Conservation (phyloP, 352 stramenopile genomes). For the Phytophthora ramorum region DNA sequence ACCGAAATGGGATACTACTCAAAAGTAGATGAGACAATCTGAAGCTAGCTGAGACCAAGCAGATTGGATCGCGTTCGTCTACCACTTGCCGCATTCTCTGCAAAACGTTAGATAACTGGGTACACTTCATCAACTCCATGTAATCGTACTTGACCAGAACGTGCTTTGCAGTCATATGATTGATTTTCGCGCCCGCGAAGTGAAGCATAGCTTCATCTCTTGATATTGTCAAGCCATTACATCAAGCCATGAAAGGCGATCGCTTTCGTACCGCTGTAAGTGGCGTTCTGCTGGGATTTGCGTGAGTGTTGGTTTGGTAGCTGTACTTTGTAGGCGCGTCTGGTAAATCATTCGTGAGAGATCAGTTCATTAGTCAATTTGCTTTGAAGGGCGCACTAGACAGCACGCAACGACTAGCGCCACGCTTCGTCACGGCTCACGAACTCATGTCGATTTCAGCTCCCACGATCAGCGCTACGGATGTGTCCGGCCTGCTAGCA, state of each 20-base stretch:
- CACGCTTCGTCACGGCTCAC: slow-evolving; percentile 26
- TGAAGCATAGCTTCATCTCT: slow-evolving; percentile 29
- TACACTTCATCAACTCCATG: slow-evolving; percentile 11
- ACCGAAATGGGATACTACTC: slow-evolving; percentile 25
- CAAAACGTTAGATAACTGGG: slow-evolving; percentile 14
- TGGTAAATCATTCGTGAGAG: slow-evolving; percentile 11
- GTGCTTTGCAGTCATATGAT: slow-evolving; percentile 9
- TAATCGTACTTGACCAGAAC: background rate
- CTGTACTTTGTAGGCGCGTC: slow-evolving; percentile 3
- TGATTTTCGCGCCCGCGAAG: slow-evolving; percentile 14
- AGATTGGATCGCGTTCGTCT: slow-evolving; percentile 22
- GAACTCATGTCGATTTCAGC: slow-evolving; percentile 31
- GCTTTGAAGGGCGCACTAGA: slow-evolving; percentile 10
- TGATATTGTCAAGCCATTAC: slow-evolving; percentile 40
- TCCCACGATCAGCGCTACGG: slow-evolving; percentile 33
- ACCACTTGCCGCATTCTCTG: slow-evolving; percentile 5
- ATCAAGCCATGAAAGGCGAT: slow-evolving; percentile 9
- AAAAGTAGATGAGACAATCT: slow-evolving; percentile 27
- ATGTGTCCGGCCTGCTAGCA: slow-evolving; percentile 38
- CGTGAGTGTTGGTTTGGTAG: slow-evolving; percentile 36
- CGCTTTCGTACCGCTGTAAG: background rate
- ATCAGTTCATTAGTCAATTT: slow-evolving; percentile 32
- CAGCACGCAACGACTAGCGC: slow-evolving; percentile 1
- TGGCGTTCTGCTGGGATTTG: slow-evolving; percentile 3
- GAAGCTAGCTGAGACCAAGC: slow-evolving; percentile 20